Evolutionary conservation across 163 green algal genomes (phyloP), one percentile per base, ranked within the genome.

Genomic region (Prototheca cutis): DNA sequence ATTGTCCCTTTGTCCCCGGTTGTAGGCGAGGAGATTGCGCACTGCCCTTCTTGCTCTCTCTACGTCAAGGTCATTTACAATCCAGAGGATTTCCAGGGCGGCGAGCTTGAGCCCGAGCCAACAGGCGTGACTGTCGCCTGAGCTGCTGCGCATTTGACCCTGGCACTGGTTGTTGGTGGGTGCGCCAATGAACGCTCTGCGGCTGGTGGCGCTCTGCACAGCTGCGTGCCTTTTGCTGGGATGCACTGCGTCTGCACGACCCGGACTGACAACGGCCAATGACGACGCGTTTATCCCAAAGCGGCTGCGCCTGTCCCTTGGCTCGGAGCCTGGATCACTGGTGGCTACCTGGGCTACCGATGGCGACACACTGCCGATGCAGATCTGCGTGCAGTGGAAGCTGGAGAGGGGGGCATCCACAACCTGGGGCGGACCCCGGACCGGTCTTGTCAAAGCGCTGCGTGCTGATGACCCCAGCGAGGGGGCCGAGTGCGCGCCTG

Each of bases 11-110:
- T n/a, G n/a, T n/a, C n/a, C n/a, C n/a, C n/a, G n/a, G n/a, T n/a
- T n/a, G n/a, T n/a, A 33, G 91, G 91, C 2, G 91, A 98, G 71
- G 91, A 97, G 58, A 90, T 97, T 49, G 91, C 88, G 0, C 70
- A 77, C 25, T 98, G 91, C 58, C 91, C 91, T 3, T 94, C 82
- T 60, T 98, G 91, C 69, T 93, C 85, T 6, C 70, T 98, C 1
- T 91, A 86, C 65, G 84, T 98, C 47, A 85, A 68, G 21, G 91
- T 98, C 13, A 83, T 97, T 13, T 98, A 97, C 42, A 29, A 63
- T 29, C 57, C 57, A 31, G 42, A 63, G n/a, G 64, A 71, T 31
- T 71, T 71, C n/a, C 36, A 51, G 33, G 42, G 48, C 33, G 10
- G 24, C 31, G 36, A 45, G 8, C 8, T 21, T 51, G 42, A 21